These are phyloP conservation scores for Aureobasidium sp. DNA, from an alignment of 2,329 filamentous ascomycete species.

Conservation along the genomic window DNA sequence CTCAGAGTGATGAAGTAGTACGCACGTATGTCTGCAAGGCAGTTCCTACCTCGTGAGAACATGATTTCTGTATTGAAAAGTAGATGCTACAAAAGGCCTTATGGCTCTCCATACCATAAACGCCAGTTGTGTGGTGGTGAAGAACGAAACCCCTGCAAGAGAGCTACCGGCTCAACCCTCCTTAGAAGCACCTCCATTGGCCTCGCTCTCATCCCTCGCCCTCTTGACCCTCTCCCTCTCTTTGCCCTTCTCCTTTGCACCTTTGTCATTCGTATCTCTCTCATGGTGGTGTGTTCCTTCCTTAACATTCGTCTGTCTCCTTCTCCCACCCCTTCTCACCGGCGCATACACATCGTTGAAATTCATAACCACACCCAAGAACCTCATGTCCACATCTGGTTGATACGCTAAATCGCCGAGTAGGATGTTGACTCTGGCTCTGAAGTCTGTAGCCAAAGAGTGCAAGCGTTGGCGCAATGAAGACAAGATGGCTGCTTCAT, in stretches of 20 bases:
- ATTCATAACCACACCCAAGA: slow-evolving; percentile 95
- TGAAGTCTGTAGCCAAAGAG: slow-evolving; percentile 68
- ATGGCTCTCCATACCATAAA: no score
- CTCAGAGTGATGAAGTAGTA: no score
- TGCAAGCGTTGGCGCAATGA: slow-evolving; percentile 67
- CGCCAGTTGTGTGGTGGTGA: no score
- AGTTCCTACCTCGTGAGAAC: no score
- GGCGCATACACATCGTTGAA: slow-evolving; percentile 96
- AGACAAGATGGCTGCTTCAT: slow-evolving; percentile 61
- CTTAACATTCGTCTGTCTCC: neutral
- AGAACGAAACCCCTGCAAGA: no score
- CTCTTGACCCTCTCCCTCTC: slow-evolving; percentile 13
- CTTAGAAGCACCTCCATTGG: neutral
- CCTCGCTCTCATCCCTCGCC: slow-evolving; percentile 17
- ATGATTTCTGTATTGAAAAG: no score
- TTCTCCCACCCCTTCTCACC: slow-evolving; percentile 46
- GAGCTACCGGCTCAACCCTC: no score
- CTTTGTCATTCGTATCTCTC: slow-evolving; percentile 5
- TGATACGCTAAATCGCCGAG: slow-evolving; percentile 89
- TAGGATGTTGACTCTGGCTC: slow-evolving; percentile 67
- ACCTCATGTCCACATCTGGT: slow-evolving; percentile 89
- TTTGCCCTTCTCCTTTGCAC: slow-evolving; percentile 16
- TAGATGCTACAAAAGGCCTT: no score
- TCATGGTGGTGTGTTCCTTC: neutral
- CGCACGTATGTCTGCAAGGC: no score